Base-by-base conservation (phyloP, 2,329 filamentous ascomycete species). In the Talaromyces sp. region DNA sequence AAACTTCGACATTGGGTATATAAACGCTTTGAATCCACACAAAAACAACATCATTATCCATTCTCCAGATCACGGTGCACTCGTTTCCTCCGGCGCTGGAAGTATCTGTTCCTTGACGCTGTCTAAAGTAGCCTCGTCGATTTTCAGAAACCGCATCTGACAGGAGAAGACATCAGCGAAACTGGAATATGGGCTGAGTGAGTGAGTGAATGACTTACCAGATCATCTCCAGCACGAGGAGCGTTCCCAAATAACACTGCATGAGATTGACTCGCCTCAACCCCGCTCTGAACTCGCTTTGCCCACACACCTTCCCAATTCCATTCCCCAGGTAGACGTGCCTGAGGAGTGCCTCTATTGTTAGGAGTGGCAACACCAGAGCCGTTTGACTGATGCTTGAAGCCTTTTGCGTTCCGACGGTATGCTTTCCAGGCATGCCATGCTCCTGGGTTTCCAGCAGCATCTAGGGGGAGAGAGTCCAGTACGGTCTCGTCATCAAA, bases 261-360 rank as follows among this genome's bases (percentile, higher is more conserved):
- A 66, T 97, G 93, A 0, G 90, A 90, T 55, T 91, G 77, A 69
- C 91, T 96, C 10, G 84, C 82, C 56, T 88, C 84, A 50, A 97
- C 85, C 19, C 89, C 89, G 72, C 88, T 90, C 74, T 85, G 88
- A 0, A 96, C 92, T 58, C 93, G 84, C 65, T 92, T 88, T 71
- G 95, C 90, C 93, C 93, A 99, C 0, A 97, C 93, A 0, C 93
- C 92, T 69, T 96, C 91, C 93, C 93, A 97, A 70, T 96, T 96
- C 93, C 93, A 97, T 68, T 96, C 89, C 7, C 89, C 90, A 0
- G 91, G 91, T 55, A 83, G 80, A 62, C 87, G 77, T 38, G 75
- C 69, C 64, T 71, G 72, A 56, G 69, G 78, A 62, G 76, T 84
- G 71, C 70, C 77, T 77, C 62, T 75, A 68, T 74, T 83, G 32